These are phyloP conservation scores for Ganoderma sinense DNA, from an alignment of 1,284 basidiomycete genomes.

Conservation along the genomic window DNA sequence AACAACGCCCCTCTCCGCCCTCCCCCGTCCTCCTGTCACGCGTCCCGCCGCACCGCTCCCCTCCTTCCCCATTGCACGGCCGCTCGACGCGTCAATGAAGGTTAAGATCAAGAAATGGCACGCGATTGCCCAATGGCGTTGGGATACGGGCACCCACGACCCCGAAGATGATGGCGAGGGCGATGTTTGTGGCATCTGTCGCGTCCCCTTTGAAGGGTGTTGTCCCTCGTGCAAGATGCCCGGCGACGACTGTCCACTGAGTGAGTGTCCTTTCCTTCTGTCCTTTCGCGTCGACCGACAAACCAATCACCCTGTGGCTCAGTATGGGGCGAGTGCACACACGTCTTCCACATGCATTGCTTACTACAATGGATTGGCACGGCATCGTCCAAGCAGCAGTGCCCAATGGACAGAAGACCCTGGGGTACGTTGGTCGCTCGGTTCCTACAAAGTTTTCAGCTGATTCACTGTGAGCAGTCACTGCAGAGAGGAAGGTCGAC, in stretches of 20 bases:
- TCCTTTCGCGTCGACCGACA: constrained; percentile 1
- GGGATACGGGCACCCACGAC: constrained; percentile 69
- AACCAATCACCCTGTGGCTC: constrained; percentile 9
- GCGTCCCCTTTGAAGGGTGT: constrained; percentile 90
- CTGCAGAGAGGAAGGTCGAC: constrained; percentile 46
- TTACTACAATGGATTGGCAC: constrained; percentile 94
- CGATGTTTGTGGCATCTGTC: constrained; percentile 95
- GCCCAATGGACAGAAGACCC: constrained; percentile 91
- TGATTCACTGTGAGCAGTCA: constrained; percentile 35
- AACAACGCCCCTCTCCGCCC: constrained; percentile 27
- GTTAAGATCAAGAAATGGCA: constrained; percentile 84
- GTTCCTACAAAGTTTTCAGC: neutral
- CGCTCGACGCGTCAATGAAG: constrained; percentile 60
- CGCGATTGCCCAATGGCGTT: constrained; percentile 87
- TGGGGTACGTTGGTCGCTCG: constrained; percentile 77
- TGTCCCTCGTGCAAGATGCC: constrained; percentile 95
- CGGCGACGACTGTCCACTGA: constrained; percentile 95
- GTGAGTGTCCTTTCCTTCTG: constrained; percentile 55
- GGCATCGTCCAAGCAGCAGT: constrained; percentile 86
- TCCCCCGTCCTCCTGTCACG: constrained; percentile 3
- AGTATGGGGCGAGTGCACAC: constrained; percentile 97
- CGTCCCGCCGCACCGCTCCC: neutral
- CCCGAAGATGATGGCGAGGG: constrained; percentile 52
- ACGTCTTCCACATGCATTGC: constrained; percentile 96
- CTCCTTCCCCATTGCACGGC: neutral